These are phyloP conservation scores for Cercophora scortea DNA, from an alignment of 495 filamentous ascomycete species.

Conservation along the genomic window DNA sequence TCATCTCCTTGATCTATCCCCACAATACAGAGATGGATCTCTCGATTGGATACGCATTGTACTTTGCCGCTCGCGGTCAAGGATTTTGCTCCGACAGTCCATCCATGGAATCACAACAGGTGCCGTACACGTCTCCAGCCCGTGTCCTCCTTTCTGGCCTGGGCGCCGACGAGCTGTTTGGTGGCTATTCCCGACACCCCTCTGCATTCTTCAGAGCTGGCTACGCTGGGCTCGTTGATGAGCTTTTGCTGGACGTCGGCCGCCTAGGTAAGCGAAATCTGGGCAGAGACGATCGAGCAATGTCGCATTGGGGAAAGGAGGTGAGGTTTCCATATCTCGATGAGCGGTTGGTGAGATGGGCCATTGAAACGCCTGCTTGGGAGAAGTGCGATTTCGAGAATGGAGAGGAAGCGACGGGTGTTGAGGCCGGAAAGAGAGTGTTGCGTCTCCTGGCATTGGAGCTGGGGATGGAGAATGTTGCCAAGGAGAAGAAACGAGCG, in stretches of 20 bases:
- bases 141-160: conserved; percentile 86
- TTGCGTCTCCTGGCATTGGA: conserved; percentile 70
- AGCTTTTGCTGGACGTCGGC: conserved; percentile 79
- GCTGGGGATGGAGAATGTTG: conserved; percentile 60
- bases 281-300: conserved; percentile 85
- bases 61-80: conserved; percentile 80
- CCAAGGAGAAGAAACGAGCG: conserved; percentile 85
- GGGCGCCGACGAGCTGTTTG: conserved; percentile 94
- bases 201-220: conserved; percentile 62
- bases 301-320: conserved; percentile 85
- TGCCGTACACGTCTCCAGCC: conserved; percentile 58
- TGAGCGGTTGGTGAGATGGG: conserved; percentile 76
- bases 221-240: conserved; percentile 64
- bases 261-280: conserved; percentile 89
- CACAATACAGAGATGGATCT: conserved; percentile 99
- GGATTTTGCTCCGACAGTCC: conserved; percentile 38
- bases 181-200: conserved; percentile 80
- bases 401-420: conserved; percentile 25
- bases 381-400: conserved; percentile 76
- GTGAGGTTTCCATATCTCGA: conserved; percentile 89
- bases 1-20: conserved; percentile 75
- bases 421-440: conserved; percentile 75
- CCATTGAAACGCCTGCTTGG: conserved; percentile 63
- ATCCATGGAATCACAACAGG: conserved; percentile 6
- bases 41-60: conserved; percentile 87